These are phyloP conservation scores for Botrytis aclada DNA, from an alignment of 2,329 filamentous ascomycete genomes.

Conservation along the genomic window DNA sequence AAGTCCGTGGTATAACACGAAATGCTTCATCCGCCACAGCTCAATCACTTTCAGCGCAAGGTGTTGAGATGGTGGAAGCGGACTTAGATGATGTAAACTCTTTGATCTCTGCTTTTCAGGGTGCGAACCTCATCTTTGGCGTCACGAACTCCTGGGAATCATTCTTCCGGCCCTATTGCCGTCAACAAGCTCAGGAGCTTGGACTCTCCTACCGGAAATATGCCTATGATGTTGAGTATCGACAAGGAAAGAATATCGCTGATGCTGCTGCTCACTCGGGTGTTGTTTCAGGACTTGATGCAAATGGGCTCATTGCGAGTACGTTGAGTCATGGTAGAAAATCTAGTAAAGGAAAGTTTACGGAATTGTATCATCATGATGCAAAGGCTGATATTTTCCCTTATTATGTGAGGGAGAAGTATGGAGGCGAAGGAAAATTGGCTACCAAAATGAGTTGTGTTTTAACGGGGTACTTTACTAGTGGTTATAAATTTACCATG, in stretches of 20 bases:
- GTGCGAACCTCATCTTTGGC: constrained; percentile 41
- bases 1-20: constrained; percentile 48
- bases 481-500: constrained; percentile 47
- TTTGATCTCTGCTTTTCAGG: constrained; percentile 38
- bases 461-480: constrained; percentile 39
- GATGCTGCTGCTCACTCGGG: constrained; percentile 47
- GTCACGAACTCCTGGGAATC: constrained; percentile 38
- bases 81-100: constrained; percentile 30
- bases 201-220: constrained; percentile 34
- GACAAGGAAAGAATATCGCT: constrained; percentile 53
- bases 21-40: constrained; percentile 43
- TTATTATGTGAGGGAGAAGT: constrained; percentile 39
- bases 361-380: constrained; percentile 52
- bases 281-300: constrained; percentile 40
- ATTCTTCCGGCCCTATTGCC: constrained; percentile 12
- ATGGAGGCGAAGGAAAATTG: constrained; percentile 40
- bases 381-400: constrained; percentile 47
- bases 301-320: constrained; percentile 11
- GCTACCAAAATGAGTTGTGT: constrained; percentile 47
- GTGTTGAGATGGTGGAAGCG: constrained; percentile 44
- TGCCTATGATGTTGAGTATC: constrained; percentile 46
- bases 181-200: constrained; percentile 34
- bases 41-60: constrained; percentile 41
- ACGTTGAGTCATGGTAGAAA: constrained; percentile 47
- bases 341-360: constrained; percentile 45